phyloP scores from a whole-genome alignment of 2,329 filamentous ascomycete species.

The Emydomyces testavorans region DNA sequence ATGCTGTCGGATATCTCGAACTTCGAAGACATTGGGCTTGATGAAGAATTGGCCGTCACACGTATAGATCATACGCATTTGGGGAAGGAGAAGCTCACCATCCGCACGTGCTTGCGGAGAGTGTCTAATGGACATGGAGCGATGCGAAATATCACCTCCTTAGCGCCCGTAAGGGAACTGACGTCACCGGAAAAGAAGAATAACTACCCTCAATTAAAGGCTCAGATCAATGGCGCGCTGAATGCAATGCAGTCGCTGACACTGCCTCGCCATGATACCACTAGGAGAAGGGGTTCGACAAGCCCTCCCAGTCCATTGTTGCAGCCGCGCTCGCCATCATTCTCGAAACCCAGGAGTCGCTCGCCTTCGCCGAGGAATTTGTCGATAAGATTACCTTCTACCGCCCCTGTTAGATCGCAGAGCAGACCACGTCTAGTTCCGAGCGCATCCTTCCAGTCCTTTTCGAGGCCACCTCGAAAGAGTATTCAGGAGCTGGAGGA shows the following conservation, averaged over 20 bases:
- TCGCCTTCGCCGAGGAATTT: conserved; percentile 14
- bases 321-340: conserved; percentile 16
- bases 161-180: conserved; percentile 20
- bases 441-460: conserved; percentile 23
- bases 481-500: conserved; percentile 39
- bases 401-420: conserved; percentile 15
- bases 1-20: conserved; percentile 62
- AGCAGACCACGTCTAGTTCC: conserved; percentile 21
- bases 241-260: conserved; percentile 19
- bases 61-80: conserved; percentile 28
- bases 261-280: conserved; percentile 20
- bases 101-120: conserved; percentile 15
- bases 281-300: conserved; percentile 7
- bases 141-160: conserved; percentile 16
- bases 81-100: conserved; percentile 23
- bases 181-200: conserved; percentile 14
- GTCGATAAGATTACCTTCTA: conserved; percentile 7
- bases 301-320: conserved; percentile 19
- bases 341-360: conserved; percentile 13
- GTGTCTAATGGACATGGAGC: conserved; percentile 22
- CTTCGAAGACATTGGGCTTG: conserved; percentile 87
- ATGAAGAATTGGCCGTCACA: conserved; percentile 48
- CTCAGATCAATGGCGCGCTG: conserved; percentile 17
- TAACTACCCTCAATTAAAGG: conserved; percentile 9
- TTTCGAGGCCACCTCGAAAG: conserved; percentile 37